Conservation (phyloP, 345 rosid genomes). For the Raphanus sativus region DNA sequence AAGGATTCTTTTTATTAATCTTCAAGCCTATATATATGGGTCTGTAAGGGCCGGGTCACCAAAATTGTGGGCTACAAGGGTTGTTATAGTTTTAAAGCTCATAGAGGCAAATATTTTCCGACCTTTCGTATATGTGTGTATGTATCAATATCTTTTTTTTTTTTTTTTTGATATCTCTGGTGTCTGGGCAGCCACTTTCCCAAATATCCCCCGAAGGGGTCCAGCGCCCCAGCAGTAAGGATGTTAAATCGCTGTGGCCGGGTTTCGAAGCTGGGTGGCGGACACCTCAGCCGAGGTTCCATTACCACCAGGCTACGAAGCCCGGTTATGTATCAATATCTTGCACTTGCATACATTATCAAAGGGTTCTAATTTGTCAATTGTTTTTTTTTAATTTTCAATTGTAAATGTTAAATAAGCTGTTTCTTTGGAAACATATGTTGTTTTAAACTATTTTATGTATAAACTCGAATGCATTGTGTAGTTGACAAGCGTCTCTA, state of each 20-base stretch:
- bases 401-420: background rate
- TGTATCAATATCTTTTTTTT: too few species aligned
- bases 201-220: too few species aligned
- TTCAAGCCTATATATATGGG: background rate
- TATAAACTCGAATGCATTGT: background rate
- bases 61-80: constrained; percentile 6
- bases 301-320: too few species aligned
- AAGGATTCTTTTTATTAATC: background rate
- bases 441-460: background rate
- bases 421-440: background rate
- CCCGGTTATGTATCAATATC: too few species aligned
- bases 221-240: too few species aligned
- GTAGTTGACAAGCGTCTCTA: constrained; percentile 3
- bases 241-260: too few species aligned
- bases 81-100: background rate
- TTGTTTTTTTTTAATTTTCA: background rate
- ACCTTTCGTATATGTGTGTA: background rate
- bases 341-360: too few species aligned
- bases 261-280: too few species aligned
- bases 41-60: background rate
- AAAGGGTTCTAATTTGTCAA: background rate
- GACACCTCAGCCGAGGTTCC: too few species aligned
- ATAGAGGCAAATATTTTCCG: background rate
- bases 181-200: too few species aligned
- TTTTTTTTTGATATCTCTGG: too few species aligned